Base-by-base conservation (phyloP, 1,284 basidiomycete genomes). In the Agaricales sp. region DNA sequence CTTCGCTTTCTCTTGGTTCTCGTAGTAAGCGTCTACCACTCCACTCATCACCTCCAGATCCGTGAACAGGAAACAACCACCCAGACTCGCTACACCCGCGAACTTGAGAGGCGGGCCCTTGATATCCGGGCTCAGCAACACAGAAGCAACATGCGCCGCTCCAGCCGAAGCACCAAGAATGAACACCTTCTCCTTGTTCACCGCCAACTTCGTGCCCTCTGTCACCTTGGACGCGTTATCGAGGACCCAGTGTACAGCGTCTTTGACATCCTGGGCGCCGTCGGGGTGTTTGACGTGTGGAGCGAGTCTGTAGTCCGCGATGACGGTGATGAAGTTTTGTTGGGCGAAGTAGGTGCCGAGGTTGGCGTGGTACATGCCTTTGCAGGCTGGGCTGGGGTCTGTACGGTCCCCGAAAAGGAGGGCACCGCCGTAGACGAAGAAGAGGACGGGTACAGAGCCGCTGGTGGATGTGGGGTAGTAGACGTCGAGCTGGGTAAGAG, bases 401-500 rank as follows among this genome's bases (percentile, higher is more conserved):
- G 61, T 66, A 26, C 77, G 70, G 1, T 67, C 64, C 1, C 81
- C 81, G 0, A 59, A 58, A 51, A 64, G 63, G 58, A 80, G 80
- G 1, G 80, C 80, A 3, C 81, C 82, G 1, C 81, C 82, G 53
- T 84, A 83, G 41, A 76, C 54, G 59, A 75, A 82, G 60, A 83
- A 74, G 16, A 85, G 60, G 19, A 82, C 64, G 0, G 78, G 77
- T 0, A 68, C 62, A 2, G 57, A 53, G 13, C 53, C 51, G 1
- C 61, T 52, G 2, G 58, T 26, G 0, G 55, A 51, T 1, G 66
- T 52, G 0, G 81, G 80, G 56, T 78, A 80, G 57, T 81, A 82
- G 0, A 81, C 66, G 51, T 78, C 76, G 13, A 78, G 63, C 74
- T 77, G 49, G n/a, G n/a, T n/a, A n/a, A n/a, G n/a, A n/a, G n/a